Base-by-base conservation (phyloP, 805 yeast genomes). In the Nakazawaea sp. region DNA sequence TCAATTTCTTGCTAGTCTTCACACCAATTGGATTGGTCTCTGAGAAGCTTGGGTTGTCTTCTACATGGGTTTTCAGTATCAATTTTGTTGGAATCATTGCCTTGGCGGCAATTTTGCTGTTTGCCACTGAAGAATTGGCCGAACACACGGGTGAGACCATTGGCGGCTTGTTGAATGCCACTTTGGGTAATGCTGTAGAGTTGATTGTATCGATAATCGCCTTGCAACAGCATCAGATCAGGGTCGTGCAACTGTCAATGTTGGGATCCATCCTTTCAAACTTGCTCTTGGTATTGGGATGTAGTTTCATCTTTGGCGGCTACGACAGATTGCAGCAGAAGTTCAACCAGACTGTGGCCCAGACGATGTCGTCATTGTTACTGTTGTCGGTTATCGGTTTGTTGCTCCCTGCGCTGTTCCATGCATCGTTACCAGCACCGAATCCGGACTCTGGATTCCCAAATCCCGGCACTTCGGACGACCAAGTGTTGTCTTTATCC, bases 181-280 rank as follows among this genome's bases (percentile, higher is more conserved):
- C 97, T 8, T 86, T 92, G 56, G 98, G 98, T 42, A 92, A 92
- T 58, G 97, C 97, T 2, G 96, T 92, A 17, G 98, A 92, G 63
- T 76, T 92, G 43, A 92, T 92, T 58, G 97, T 92, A 25, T 84
- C 96, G 2, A 67, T 92, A 19, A 87, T 92, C 48, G 98, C 98
- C 1, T 68, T 92, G 50, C 68, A 63, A 47, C 81, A 84, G 30
- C 84, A 86, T 47, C 97, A 92, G 61, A 78, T 92, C 35, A 72
- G 95, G 45, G 89, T 92, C 51, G 97, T 92, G 20, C 97, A 92
- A 61, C 95, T 97, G 2, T 84, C 95, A 16, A 90, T 92, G 97
- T 72, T 92, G 41, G 98, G 98, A 23, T 82, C 95, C 36, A 85
- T 92, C 43, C 67, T 92, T 41, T 85, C 96, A 33, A 92, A 92